These are phyloP conservation scores for Cyberlindnera xishuangbannaensis DNA, from an alignment of 805 yeast genomes.

Conservation along the genomic window DNA sequence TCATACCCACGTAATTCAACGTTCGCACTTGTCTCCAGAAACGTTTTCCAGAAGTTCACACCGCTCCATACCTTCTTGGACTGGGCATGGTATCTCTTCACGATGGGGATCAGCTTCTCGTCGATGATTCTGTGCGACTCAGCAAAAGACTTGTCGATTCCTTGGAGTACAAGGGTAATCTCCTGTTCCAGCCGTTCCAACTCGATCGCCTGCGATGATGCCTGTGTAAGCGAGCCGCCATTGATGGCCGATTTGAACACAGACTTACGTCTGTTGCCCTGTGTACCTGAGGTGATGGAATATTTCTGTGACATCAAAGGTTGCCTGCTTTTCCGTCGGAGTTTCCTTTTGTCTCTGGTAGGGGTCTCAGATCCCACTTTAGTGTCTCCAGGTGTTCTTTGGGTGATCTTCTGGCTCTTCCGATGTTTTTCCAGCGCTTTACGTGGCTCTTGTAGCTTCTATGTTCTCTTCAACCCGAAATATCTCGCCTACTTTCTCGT, in stretches of 20 bases:
- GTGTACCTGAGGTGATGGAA: conserved; percentile 12
- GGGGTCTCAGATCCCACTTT: too few relatives aligned
- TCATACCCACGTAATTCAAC: conserved; percentile 53
- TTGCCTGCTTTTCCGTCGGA: too few relatives aligned
- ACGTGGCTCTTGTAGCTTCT: too few relatives aligned
- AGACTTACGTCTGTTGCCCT: conserved; percentile 22
- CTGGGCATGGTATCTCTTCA: conserved; percentile 52
- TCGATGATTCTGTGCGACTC: conserved; percentile 62
- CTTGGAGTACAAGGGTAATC: conserved; percentile 70
- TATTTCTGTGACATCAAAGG: conserved; percentile 24
- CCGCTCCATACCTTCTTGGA: conserved; percentile 61
- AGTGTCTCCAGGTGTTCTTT: too few relatives aligned
- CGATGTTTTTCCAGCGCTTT: too few relatives aligned
- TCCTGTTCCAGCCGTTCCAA: conserved; percentile 73
- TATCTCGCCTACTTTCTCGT: too few relatives aligned
- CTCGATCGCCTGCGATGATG: conserved; percentile 23
- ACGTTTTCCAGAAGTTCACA: conserved; percentile 68
- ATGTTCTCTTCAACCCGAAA: too few relatives aligned
- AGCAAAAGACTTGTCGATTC: conserved; percentile 69
- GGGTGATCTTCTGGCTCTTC: too few relatives aligned
- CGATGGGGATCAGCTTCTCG: conserved; percentile 61
- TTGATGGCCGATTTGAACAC: conserved; percentile 19
- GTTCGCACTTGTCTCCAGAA: conserved; percentile 71
- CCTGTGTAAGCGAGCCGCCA: conserved; percentile 14
- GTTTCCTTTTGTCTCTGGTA: too few relatives aligned